Conservation (phyloP, 2,329 filamentous ascomycete species). For the Pseudocercospora pini-densiflorae region DNA sequence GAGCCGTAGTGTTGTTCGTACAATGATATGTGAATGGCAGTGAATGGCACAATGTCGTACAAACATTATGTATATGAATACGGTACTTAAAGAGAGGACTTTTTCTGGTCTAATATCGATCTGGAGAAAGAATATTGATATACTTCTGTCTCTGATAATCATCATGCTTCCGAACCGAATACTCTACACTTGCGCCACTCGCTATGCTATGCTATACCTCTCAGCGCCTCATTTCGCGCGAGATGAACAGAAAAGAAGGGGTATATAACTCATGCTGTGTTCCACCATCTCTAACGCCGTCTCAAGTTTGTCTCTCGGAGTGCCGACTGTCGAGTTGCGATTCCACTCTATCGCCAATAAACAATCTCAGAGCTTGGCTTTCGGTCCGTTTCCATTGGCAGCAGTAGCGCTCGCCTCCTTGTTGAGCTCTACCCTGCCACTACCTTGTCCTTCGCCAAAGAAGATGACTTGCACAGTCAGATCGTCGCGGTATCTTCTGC, state of each 20-base stretch:
- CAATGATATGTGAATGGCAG: too few species aligned
- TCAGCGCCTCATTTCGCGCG: background rate
- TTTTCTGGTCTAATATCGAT: too few species aligned
- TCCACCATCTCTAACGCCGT: background rate
- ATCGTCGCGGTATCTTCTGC: constrained; percentile 90
- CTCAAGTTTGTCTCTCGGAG: background rate
- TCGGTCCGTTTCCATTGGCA: constrained; percentile 32
- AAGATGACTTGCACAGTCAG: constrained; percentile 98
- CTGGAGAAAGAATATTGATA: too few species aligned
- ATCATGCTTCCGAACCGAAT: background rate
- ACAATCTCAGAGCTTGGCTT: constrained; percentile 32
- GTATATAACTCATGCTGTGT: background rate
- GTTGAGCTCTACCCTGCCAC: constrained; percentile 81
- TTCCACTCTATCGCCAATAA: background rate
- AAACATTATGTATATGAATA: too few species aligned
- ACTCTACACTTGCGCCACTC: background rate
- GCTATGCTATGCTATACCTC: background rate
- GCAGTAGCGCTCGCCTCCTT: constrained; percentile 75
- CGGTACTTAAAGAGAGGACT: too few species aligned
- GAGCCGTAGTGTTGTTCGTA: too few species aligned
- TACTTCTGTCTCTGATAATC: too few species aligned
- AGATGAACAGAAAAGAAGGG: background rate
- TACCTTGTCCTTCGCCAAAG: constrained; percentile 81
- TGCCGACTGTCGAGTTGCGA: background rate
- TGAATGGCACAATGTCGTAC: too few species aligned